These are phyloP conservation scores for Pseudoneurospora amorphoporcata DNA, from an alignment of 495 filamentous ascomycete species.

Conservation along the genomic window DNA sequence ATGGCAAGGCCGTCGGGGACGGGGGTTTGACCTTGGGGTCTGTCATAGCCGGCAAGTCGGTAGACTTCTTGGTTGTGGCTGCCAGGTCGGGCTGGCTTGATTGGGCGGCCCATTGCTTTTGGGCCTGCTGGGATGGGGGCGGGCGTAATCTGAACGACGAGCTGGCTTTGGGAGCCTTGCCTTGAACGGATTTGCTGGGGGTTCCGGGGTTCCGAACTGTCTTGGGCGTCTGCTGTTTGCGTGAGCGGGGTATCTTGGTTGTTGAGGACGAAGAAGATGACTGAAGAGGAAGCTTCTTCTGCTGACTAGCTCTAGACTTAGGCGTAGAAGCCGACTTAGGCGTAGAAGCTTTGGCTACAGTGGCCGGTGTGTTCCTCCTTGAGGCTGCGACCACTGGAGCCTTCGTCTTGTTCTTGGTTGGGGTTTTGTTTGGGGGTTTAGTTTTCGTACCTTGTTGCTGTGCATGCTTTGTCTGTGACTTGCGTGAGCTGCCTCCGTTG, in stretches of 20 bases:
- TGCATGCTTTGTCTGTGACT: slow-evolving; percentile 1
- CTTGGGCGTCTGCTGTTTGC: slow-evolving; percentile 4
- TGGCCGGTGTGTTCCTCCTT: neutral
- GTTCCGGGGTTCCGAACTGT: neutral
- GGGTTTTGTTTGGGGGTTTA: neutral
- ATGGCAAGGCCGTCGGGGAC: neutral
- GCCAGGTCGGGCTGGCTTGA: slow-evolving; percentile 9
- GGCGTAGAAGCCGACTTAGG: neutral
- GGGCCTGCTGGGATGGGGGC: neutral
- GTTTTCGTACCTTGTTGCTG: neutral
- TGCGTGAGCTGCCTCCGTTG: slow-evolving; percentile 3
- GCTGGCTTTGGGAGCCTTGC: neutral
- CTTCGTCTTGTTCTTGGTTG: neutral
- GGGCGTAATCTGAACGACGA: neutral
- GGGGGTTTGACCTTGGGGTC: neutral
- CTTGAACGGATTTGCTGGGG: neutral
- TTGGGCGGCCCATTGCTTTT: neutral
- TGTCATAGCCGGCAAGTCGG: neutral
- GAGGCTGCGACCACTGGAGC: neutral
- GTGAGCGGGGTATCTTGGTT: slow-evolving; percentile 8
- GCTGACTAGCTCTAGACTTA: neutral
- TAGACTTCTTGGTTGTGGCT: neutral
- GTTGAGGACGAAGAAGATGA: neutral
- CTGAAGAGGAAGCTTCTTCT: slow-evolving; percentile 1
- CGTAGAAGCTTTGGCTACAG: neutral